Percentiles rank a stretch among this genome's conserved stretches.
Conservation (phyloP, 371 early-diverging fungal genomes). For the Mucor ambiguus region DNA sequence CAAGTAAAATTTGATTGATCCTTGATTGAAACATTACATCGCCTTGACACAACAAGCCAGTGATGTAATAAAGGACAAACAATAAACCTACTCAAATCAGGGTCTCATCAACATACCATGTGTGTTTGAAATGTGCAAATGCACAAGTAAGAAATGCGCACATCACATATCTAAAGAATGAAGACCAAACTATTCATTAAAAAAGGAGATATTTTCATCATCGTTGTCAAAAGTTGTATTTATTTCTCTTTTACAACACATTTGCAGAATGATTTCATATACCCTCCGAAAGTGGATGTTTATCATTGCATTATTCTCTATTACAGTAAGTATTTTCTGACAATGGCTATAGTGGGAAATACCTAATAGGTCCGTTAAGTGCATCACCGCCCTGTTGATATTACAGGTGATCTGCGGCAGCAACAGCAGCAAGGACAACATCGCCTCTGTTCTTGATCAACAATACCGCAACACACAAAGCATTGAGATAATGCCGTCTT, state of each 20-base stretch:
- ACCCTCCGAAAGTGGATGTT: conserved; percentile 7
- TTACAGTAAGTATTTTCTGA: not conserved
- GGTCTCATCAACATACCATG: not conserved
- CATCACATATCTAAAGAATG: conserved; percentile 1
- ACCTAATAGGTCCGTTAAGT: not conserved
- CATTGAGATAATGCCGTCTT: conserved; percentile 5
- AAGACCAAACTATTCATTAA: not conserved
- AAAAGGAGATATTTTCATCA: not conserved
- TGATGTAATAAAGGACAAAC: no score
- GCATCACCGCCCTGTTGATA: not conserved
- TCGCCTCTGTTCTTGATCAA: not conserved
- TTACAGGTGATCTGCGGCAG: conserved; percentile 1
- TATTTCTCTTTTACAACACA: not conserved
- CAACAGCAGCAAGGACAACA: not conserved
- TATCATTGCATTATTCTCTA: conserved; percentile 4
- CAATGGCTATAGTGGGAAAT: not conserved
- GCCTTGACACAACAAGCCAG: no score
- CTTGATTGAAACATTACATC: no score
- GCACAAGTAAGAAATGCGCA: conserved; percentile 1
- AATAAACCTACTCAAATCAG: not conserved
- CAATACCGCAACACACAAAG: not conserved
- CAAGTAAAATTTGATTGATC: not conserved
- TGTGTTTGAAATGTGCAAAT: not conserved
- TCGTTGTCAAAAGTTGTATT: not conserved
- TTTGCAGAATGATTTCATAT: conserved; percentile 6